Base-by-base conservation (phyloP, 106 monocot genomes). In the Dendrobium huoshanense region DNA sequence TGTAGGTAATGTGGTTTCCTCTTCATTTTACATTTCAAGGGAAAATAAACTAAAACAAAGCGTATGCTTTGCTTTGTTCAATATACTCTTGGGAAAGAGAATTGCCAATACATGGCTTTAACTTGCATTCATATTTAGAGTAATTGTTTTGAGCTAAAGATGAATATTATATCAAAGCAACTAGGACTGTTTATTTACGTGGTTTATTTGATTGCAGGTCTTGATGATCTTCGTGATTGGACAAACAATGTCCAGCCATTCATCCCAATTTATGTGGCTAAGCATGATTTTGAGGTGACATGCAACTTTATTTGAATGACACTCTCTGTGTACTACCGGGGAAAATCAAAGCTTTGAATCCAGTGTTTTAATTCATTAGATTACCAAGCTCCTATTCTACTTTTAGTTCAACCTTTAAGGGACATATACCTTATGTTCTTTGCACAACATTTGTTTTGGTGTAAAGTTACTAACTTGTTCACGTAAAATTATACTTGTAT, bases 201-300 rank as follows among this genome's bases (percentile, higher is more conserved):
- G 44, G 40, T 68, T 73, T 79, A 55, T 64, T 83, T 44, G 67
- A 15, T 17, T 88, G 78, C 87, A 99, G 95, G 99, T 67, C 88
- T 99, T 73, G 95, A 99, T 86, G 95, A 95, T 89, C 92, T 95
- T 85, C 95, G 95, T 80, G 99, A 99, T 88, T 99, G 99, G 99
- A 99, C 99, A 79, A 99, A 99, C 84, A 95, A 99, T 81, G 87
- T 99, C 74, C 99, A 99, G 79, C 86, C 89, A 55, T 72, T 76
- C 58, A 90, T 99, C 49, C 99, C 99, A 77, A 91, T 99, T 80
- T 99, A 99, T 85, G 91, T 87, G 45, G 82, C 93, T 64, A 61
- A 78, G 41, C 91, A 93, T 51, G 99, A 99, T 89, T 93, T 95
- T 86, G 95, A 99, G 95, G 95, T 99, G 73, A 55, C 78, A 24